phyloP scores from a whole-genome alignment of 2,329 filamentous ascomycete genomes.

The Cladophialophora bantiana region DNA sequence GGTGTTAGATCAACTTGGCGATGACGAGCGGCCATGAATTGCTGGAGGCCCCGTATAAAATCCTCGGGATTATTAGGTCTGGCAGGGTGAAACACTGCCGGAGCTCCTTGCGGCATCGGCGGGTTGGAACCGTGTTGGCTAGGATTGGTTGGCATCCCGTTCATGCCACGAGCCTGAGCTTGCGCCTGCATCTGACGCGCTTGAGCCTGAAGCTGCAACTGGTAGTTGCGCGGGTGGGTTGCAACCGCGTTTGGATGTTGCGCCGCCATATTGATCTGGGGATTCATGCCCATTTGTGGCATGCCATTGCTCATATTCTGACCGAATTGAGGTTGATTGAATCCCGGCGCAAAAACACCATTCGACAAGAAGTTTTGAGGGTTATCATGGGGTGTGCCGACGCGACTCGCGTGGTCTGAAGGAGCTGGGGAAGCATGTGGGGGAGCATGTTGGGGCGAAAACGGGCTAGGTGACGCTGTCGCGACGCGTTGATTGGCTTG shows the following conservation, averaged over 20 bases:
- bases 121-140: conserved; percentile 27
- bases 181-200: conserved; percentile 63
- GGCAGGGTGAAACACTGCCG: conserved; percentile 27
- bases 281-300: conserved; percentile 52
- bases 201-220: conserved; percentile 83
- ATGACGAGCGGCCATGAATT: conserved; percentile 78
- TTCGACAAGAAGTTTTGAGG: conserved; percentile 65
- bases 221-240: conserved; percentile 78
- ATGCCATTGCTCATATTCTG: conserved; percentile 50
- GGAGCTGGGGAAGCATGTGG: conserved; percentile 77
- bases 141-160: conserved; percentile 29
- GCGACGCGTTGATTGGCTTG: conserved; percentile 80
- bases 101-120: conserved; percentile 32
- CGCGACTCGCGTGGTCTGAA: conserved; percentile 72
- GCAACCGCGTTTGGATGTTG: conserved; percentile 69
- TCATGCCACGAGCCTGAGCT: conserved; percentile 26
- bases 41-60: conserved; percentile 76
- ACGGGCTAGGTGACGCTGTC: conserved; percentile 90
- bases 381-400: conserved; percentile 74
- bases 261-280: conserved; percentile 60
- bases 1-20: conserved; percentile 78
- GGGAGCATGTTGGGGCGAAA: conserved; percentile 79
- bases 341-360: conserved; percentile 50
- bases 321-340: conserved; percentile 52
- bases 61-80: conserved; percentile 62